Evolutionary conservation across 169 alveolate species (phyloP), one percentile per base, ranked within the genome.

Genomic region (Eimeria acervulina): DNA sequence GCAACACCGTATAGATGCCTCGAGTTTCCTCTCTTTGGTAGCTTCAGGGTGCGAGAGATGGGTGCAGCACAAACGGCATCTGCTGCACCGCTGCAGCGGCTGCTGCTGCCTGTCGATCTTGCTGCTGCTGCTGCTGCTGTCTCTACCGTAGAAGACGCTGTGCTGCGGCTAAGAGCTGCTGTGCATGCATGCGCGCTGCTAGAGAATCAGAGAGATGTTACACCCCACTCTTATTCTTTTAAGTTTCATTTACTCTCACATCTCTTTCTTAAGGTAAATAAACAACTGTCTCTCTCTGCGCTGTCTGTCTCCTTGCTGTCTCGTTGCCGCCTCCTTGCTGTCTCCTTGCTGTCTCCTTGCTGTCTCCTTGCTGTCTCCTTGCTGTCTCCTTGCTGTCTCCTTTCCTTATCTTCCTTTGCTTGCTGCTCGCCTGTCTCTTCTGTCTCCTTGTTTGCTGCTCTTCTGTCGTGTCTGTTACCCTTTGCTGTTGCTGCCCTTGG

Each of bases 1-100:
- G 66, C 66, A 55, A 55, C 66, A 55, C 66, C 66, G 15, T 55
- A 55, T 19, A 55, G 66, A 19, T 76, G 88, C 19, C n/a, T 40
- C 2, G 88, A 40, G 47, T 95, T 96, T 55, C 96, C 93, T 6
- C 91, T 76, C 52, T 96, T 96, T 70, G 98, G 98, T n/a, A 55
- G 96, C 13, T 97, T 97, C 61, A 78, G 98, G 28, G 70, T 81
- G 59, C 52, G 90, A 5, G 96, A 95, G 81, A 31, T 40, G 38
- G 47, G 85, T 12, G 96, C 95, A 3, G 97, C 97, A 10, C 96
- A 93, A n/a, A 61, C 95, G 13, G 95, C 87, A 7, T 5, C 44
- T 70, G 81, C 81, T 70, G 81, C 42, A 12, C 76, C 90, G 33
- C 83, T 74, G 52, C 80, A 51, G 59, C 95, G 66, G 17, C 26